phyloP scores from a whole-genome alignment of 179 eudicot genomes.

The Corrigiola litoralis region DNA sequence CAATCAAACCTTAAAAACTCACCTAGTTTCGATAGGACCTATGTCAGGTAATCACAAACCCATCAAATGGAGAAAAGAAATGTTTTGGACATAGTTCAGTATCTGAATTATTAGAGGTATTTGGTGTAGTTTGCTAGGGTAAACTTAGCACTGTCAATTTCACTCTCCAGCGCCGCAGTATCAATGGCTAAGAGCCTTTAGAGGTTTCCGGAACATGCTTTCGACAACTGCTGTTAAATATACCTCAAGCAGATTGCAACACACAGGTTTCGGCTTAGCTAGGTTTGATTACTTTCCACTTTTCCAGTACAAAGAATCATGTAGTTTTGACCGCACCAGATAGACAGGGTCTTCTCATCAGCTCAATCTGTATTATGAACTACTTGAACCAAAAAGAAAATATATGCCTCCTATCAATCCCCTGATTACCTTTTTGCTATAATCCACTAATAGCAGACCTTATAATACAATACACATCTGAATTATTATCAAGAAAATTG shows the following conservation, averaged over 20 bases:
- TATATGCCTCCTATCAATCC: not conserved
- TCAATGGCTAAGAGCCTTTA: no score
- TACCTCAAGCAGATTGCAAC: not conserved
- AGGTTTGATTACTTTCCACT: not conserved
- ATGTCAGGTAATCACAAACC: no score
- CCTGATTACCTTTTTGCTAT: not conserved
- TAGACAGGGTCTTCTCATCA: not conserved
- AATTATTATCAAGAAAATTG: not conserved
- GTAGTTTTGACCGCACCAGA: not conserved
- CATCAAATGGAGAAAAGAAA: no score
- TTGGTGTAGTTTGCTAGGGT: not conserved
- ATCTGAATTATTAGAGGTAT: not conserved
- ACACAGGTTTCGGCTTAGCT: not conserved
- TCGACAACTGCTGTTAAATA: not conserved
- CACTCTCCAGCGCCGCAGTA: no score
- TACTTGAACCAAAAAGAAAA: slow-evolving; percentile 4
- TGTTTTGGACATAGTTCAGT: no score
- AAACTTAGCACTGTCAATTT: not conserved
- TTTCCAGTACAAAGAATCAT: not conserved
- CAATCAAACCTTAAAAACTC: no score
- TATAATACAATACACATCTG: not conserved
- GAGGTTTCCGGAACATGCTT: not conserved
- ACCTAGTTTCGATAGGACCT: no score
- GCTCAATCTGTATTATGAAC: not conserved
- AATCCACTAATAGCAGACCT: no score